phyloP scores from a whole-genome alignment of 768 basidiomycete genomes.

The Steccherinum ochraceum region DNA sequence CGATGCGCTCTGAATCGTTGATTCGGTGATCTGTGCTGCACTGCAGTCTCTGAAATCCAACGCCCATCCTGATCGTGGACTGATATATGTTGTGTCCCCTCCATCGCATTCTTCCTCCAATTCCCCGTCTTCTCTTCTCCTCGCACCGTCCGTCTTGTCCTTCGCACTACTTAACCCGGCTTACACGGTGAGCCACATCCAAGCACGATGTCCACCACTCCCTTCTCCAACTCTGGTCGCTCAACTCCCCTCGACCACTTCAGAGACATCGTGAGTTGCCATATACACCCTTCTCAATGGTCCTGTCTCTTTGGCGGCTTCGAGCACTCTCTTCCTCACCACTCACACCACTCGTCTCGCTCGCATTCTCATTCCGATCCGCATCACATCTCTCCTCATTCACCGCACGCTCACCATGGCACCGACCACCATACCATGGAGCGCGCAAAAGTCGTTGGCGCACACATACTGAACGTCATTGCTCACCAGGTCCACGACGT shows the following conservation, averaged over 20 bases:
- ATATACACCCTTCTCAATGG: not conserved
- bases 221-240: constrained; percentile 15
- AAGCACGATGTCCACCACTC: constrained; percentile 19
- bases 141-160: too few species aligned
- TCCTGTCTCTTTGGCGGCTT: not conserved
- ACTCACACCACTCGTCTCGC: too few species aligned
- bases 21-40: too few species aligned
- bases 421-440: not conserved
- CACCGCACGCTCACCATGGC: not conserved
- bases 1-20: too few species aligned
- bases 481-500: constrained; percentile 57
- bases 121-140: too few species aligned
- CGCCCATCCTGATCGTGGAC: too few species aligned
- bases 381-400: not conserved
- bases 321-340: not conserved
- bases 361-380: not conserved
- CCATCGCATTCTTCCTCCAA: too few species aligned
- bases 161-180: too few species aligned
- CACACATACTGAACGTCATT: constrained; percentile 3
- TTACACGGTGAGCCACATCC: too few species aligned
- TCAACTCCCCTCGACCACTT: constrained; percentile 15
- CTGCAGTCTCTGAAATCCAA: too few species aligned
- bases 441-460: not conserved
- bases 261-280: constrained; percentile 11
- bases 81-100: too few species aligned